Percentiles rank a stretch among this genome's conserved stretches.
phyloP scores from a whole-genome alignment of 176 grass and related monocot species.

The Carex parvula region DNA sequence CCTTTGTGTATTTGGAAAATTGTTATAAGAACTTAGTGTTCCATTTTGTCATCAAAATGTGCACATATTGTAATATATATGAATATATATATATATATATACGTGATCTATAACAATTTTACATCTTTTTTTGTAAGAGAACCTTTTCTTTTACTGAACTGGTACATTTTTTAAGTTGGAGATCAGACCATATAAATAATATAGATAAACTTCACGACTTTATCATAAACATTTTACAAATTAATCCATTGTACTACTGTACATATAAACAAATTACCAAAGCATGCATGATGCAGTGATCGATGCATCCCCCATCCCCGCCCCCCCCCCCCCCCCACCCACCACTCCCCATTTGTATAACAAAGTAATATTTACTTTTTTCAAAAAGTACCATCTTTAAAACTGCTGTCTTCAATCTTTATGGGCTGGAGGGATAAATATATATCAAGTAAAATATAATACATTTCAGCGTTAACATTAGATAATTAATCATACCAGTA shows the following conservation, averaged over 20 bases:
- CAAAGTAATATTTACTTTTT: neutral
- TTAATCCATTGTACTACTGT: neutral
- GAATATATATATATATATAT: too few relatives aligned
- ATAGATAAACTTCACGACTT: neutral
- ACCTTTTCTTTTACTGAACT: neutral
- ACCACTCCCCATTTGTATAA: neutral
- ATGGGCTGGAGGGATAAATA: too few relatives aligned
- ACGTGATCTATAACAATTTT: neutral
- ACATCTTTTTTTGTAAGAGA: neutral
- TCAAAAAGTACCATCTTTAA: too few relatives aligned
- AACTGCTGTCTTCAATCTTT: too few relatives aligned
- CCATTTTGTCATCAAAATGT: neutral
- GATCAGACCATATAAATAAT: neutral
- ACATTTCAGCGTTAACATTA: too few relatives aligned
- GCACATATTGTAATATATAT: neutral
- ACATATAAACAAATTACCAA: neutral
- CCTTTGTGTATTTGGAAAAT: neutral
- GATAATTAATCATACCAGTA: too few relatives aligned
- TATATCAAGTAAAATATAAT: too few relatives aligned
- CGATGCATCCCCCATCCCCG: too few relatives aligned
- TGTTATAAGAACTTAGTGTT: neutral
- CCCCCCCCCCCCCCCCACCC: too few relatives aligned
- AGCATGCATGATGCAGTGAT: neutral
- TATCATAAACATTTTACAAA: neutral
- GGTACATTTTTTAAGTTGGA: neutral